Conservation (phyloP, 179 eudicot genomes). For the Vitellaria paradoxa region DNA sequence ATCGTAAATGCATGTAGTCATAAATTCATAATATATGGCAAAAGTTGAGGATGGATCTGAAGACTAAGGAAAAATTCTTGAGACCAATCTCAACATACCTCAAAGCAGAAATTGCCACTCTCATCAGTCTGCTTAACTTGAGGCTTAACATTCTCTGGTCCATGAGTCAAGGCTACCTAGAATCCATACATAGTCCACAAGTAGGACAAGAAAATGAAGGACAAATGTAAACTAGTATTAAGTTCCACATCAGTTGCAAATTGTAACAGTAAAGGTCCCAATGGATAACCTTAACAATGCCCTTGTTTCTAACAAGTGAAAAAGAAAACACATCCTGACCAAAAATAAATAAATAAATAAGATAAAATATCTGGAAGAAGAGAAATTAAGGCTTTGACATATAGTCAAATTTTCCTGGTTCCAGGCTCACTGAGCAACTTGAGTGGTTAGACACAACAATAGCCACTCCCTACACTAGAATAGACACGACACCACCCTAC, state of each 20-base stretch:
- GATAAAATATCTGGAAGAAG: background rate
- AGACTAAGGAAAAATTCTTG: background rate
- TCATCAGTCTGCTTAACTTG: conserved; percentile 78
- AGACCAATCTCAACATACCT: conserved; percentile 45
- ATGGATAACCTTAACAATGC: background rate
- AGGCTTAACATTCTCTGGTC: conserved; percentile 98
- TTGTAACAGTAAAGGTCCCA: background rate
- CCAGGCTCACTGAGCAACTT: conserved; percentile 8
- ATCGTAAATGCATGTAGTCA: too few relatives aligned
- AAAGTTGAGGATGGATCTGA: conserved; percentile 4
- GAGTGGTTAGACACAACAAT: conserved; percentile 1
- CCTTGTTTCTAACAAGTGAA: conserved; percentile 3
- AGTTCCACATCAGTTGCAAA: background rate
- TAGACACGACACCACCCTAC: background rate
- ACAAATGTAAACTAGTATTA: background rate
- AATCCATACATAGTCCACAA: conserved; percentile 16
- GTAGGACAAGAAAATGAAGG: background rate
- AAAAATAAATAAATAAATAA: background rate
- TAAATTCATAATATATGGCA: background rate
- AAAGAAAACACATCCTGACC: background rate
- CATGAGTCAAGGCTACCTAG: conserved; percentile 98
- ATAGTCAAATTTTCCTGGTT: conserved; percentile 7
- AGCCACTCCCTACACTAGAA: too few relatives aligned
- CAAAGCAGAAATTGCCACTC: conserved; percentile 83
- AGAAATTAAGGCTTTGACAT: too few relatives aligned